Conservation (phyloP, 805 yeast genomes). For the Vanderwaltozyma tropicalis region DNA sequence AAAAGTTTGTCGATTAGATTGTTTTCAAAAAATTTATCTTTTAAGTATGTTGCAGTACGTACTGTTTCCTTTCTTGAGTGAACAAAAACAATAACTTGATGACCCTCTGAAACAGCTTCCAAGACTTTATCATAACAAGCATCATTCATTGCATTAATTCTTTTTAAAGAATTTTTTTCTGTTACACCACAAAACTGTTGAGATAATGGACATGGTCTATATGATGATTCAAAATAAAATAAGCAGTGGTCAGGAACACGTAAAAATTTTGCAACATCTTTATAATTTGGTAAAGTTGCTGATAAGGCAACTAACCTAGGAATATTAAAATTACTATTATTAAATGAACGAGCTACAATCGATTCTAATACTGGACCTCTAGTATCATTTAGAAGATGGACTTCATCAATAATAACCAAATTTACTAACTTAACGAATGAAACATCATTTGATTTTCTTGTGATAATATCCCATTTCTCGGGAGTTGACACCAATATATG, state of each 20-base stretch:
- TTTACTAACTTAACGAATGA: constrained; percentile 55
- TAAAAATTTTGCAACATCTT: constrained; percentile 76
- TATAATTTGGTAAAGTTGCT: constrained; percentile 84
- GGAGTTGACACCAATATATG: constrained; percentile 89
- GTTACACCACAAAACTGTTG: constrained; percentile 85
- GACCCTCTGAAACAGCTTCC: constrained; percentile 50
- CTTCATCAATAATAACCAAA: constrained; percentile 78
- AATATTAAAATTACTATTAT: constrained; percentile 35
- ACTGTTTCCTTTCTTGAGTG: constrained; percentile 90
- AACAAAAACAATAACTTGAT: constrained; percentile 82
- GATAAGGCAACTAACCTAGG: constrained; percentile 78
- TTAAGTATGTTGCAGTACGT: constrained; percentile 68
- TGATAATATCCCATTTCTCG: constrained; percentile 94
- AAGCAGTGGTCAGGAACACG: constrained; percentile 55
- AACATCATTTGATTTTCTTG: constrained; percentile 66
- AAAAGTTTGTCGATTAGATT: constrained; percentile 38
- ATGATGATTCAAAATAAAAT: constrained; percentile 74
- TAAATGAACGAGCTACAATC: constrained; percentile 65
- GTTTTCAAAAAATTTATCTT: constrained; percentile 48
- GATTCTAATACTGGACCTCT: constrained; percentile 93
- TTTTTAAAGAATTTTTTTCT: constrained; percentile 69
- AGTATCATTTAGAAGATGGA: constrained; percentile 84
- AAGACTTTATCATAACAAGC: constrained; percentile 75
- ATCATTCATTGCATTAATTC: constrained; percentile 74
- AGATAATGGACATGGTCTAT: constrained; percentile 84